Percentiles rank a stretch among this genome's conserved stretches.
Evolutionary conservation across 2,329 filamentous ascomycete species (phyloP).

Genomic region (Colletotrichum filicis): DNA sequence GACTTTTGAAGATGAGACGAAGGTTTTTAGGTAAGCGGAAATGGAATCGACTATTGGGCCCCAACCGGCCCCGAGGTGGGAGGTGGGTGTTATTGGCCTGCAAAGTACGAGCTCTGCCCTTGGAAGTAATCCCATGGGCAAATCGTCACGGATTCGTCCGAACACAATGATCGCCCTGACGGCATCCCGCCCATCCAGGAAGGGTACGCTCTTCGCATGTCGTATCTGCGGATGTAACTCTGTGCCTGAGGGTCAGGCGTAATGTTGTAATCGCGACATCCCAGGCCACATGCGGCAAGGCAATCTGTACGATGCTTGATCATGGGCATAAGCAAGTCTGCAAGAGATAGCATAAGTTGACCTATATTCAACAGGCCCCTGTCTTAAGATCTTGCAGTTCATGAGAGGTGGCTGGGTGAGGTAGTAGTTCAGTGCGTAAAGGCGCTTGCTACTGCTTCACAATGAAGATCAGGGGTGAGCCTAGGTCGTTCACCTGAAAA

Average conservation of each 20-base stretch:
- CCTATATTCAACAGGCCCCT: background rate
- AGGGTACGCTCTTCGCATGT: background rate
- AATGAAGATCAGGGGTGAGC: conserved; percentile 26
- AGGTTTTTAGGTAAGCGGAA: background rate
- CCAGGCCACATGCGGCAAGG: background rate
- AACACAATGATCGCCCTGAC: background rate
- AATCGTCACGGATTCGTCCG: background rate
- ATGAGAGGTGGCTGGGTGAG: background rate
- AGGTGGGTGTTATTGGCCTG: background rate
- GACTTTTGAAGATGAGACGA: background rate
- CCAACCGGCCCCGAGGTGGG: background rate
- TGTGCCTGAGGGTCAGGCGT: background rate
- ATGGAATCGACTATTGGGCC: no score
- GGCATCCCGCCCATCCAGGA: background rate
- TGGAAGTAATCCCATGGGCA: background rate
- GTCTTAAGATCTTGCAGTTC: background rate
- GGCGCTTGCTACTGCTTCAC: background rate
- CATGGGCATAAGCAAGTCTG: background rate
- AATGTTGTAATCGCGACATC: background rate
- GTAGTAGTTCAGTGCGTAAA: conserved; percentile 11
- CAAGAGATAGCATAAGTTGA: background rate
- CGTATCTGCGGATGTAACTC: background rate
- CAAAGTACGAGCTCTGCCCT: background rate
- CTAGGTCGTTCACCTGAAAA: conserved; percentile 9
- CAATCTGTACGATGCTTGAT: background rate